Conservation (phyloP, 108 stramenopile species). For the Aurantiochytrium sp. region DNA sequence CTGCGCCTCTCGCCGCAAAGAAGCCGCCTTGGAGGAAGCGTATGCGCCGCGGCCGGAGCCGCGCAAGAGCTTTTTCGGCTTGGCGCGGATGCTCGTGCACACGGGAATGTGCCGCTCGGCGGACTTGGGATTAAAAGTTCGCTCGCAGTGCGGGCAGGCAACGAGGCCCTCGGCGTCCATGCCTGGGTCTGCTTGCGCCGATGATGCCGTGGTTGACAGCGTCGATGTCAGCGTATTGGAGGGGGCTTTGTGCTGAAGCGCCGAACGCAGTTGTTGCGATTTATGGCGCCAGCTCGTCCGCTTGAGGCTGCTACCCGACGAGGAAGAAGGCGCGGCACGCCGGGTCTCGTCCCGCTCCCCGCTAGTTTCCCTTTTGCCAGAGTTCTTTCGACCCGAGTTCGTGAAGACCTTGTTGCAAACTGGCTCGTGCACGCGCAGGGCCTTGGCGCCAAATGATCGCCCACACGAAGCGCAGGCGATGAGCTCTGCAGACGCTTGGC, state of each 20-base stretch:
- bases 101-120: neutral
- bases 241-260: neutral
- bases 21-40: neutral
- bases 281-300: neutral
- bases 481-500: neutral
- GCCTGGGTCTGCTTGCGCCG: neutral
- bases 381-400: neutral
- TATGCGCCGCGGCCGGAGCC: neutral
- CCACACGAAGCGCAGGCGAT: neutral
- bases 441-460: neutral
- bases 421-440: neutral
- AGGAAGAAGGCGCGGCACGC: too few relatives aligned
- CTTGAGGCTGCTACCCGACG: neutral
- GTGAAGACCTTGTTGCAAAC: slow-evolving; percentile 14
- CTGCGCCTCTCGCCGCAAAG: neutral
- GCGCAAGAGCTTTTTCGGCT: neutral
- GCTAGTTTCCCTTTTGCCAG: neutral
- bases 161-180: neutral
- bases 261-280: neutral
- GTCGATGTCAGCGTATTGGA: neutral
- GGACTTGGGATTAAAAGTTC: neutral
- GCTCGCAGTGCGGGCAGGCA: neutral
- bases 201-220: slow-evolving; percentile 11
- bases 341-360: too few relatives aligned
- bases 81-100: neutral